Evolutionary conservation across 73 alveolate genomes (phyloP).

Genomic region (Symbiodinium pilosum): DNA sequence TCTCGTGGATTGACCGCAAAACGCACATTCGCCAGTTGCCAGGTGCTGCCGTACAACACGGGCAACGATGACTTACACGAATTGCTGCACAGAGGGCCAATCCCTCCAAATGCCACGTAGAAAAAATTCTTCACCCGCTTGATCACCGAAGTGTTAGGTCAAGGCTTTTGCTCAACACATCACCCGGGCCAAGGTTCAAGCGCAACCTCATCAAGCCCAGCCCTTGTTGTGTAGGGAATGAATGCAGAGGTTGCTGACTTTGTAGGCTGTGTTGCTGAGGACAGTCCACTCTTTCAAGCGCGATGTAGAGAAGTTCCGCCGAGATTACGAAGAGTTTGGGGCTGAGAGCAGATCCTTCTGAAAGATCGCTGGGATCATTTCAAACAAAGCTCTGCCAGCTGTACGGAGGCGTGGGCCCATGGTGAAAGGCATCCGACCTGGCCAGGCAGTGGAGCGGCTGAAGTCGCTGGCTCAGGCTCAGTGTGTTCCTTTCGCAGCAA

Average conservation of each 20-base stretch:
- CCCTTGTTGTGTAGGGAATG: not conserved
- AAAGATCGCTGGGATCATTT: too few species aligned
- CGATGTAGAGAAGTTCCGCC: constrained; percentile 98
- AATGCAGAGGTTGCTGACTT: not conserved
- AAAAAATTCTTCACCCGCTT: too few species aligned
- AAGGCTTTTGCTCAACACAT: not conserved
- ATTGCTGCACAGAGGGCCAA: not conserved
- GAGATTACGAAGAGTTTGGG: constrained; percentile 97
- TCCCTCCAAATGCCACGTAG: not conserved
- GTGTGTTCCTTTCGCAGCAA: too few species aligned
- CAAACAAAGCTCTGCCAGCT: too few species aligned
- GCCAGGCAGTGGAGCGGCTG: constrained; percentile 96
- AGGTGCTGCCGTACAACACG: constrained; percentile 9
- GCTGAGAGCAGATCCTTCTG: not conserved
- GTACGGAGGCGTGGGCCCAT: constrained; percentile 98
- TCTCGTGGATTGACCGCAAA: too few species aligned
- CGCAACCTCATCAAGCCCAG: constrained; percentile 67
- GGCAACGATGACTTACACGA: constrained; percentile 4
- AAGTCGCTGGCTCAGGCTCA: constrained; percentile 7
- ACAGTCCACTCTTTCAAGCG: constrained; percentile 97
- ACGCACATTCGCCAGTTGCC: too few species aligned
- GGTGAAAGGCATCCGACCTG: constrained; percentile 99
- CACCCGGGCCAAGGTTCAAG: constrained; percentile 7
- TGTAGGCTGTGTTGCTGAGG: not conserved
- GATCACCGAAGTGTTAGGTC: too few species aligned